phyloP scores from a whole-genome alignment of 169 alveolate genomes.

The Plasmodium gaboni region DNA sequence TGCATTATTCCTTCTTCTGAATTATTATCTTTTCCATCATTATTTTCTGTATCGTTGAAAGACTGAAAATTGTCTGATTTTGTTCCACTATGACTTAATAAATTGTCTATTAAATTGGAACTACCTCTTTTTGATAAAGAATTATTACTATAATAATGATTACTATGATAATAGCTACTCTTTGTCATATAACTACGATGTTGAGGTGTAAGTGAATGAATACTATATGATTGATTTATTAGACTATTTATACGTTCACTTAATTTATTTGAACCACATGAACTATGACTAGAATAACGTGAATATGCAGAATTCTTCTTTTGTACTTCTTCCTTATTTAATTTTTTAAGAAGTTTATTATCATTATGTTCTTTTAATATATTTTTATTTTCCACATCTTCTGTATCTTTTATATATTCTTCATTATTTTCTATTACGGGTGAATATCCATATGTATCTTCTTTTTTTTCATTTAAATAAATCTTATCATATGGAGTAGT shows the following conservation, averaged over 20 bases:
- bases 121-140: constrained; percentile 34
- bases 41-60: constrained; percentile 20
- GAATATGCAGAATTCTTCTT: neutral
- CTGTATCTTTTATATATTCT: neutral
- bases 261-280: constrained; percentile 28
- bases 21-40: neutral
- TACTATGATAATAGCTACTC: too few relatives aligned
- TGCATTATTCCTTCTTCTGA: neutral
- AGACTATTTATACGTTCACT: constrained; percentile 72
- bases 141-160: neutral
- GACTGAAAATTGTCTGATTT: constrained; percentile 48
- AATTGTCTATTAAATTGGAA: constrained; percentile 46
- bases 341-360: neutral
- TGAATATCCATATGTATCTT: neutral
- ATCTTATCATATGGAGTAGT: neutral
- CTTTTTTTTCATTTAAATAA: neutral
- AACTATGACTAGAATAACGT: constrained; percentile 4
- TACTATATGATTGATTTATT: constrained; percentile 26
- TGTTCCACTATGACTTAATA: constrained; percentile 43
- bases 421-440: neutral
- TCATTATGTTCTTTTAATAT: neutral
- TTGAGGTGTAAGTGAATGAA: too few relatives aligned
- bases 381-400: neutral
- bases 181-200: too few relatives aligned
- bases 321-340: neutral